Conservation (phyloP, 139 green algal genomes). For the Bryopsis sp. region DNA sequence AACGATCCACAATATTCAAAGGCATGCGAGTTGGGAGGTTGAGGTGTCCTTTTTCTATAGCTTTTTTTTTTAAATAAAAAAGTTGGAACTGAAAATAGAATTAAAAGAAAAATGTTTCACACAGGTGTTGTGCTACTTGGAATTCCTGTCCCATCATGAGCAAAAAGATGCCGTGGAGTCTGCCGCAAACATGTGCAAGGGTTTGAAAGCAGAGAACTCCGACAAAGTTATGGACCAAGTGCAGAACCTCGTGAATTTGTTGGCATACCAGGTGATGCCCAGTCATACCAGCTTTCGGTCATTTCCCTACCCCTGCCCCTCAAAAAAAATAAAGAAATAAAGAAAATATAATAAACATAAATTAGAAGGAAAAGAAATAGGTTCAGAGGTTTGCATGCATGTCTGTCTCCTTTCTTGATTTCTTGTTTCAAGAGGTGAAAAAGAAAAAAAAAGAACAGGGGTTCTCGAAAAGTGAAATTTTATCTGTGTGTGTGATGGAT, state of each 20-base stretch:
- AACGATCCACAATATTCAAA: background rate
- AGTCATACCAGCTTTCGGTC: background rate
- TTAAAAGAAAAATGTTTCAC: too few species aligned
- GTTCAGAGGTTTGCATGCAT: background rate
- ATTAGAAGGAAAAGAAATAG: background rate
- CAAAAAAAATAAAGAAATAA: too few species aligned
- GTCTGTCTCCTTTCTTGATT: background rate
- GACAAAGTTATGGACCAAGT: constrained; percentile 1
- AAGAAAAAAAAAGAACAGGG: background rate
- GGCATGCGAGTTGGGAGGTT: background rate
- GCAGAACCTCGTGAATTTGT: constrained; percentile 6
- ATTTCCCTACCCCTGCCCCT: background rate
- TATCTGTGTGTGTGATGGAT: background rate
- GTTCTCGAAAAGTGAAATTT: background rate
- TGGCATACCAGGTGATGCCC: background rate
- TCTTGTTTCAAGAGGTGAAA: background rate
- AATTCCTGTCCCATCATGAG: background rate
- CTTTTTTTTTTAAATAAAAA: too few species aligned
- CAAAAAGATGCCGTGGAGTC: background rate
- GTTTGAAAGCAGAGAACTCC: constrained; percentile 6
- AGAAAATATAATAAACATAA: too few species aligned
- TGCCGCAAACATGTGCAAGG: constrained; percentile 11
- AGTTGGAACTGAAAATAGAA: too few species aligned
- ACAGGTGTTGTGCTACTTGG: background rate
- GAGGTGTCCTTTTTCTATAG: background rate